Percentiles rank a stretch among this genome's conserved stretches.
Conservation (phyloP, 371 early-diverging fungal genomes). For the Blyttiomyces sp. region DNA sequence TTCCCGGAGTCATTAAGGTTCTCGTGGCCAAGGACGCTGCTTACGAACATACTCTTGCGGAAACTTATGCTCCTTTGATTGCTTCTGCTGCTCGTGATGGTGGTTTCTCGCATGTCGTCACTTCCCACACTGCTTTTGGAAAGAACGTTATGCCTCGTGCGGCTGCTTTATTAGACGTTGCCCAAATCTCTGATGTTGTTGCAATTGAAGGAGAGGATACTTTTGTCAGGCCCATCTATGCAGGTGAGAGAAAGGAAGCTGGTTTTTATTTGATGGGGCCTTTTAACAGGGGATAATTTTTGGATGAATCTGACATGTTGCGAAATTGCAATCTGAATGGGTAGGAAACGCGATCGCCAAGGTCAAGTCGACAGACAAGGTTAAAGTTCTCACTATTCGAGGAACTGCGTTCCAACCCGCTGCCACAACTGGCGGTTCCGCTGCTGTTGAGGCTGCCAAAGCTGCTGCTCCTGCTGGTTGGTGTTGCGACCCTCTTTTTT, state of each 20-base stretch:
- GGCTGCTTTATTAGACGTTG: constrained; percentile 89
- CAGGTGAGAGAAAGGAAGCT: constrained; percentile 77
- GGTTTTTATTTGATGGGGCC: background rate
- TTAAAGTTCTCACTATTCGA: constrained; percentile 91
- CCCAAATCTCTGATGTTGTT: constrained; percentile 87
- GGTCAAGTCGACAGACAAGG: constrained; percentile 80
- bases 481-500: background rate
- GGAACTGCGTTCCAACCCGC: constrained; percentile 87
- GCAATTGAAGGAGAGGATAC: constrained; percentile 76
- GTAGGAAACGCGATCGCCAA: constrained; percentile 94
- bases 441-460: constrained; percentile 68
- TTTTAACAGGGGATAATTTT: background rate
- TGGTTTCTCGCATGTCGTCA: constrained; percentile 80
- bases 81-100: constrained; percentile 68
- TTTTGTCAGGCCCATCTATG: constrained; percentile 96
- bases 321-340: background rate
- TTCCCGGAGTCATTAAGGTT: constrained; percentile 78
- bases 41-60: constrained; percentile 78
- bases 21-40: constrained; percentile 76
- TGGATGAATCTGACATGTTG: background rate
- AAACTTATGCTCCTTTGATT: constrained; percentile 77
- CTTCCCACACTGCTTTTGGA: constrained; percentile 84
- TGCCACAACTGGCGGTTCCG: constrained; percentile 49
- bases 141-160: constrained; percentile 92
- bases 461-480: constrained; percentile 49